Conservation (phyloP, 106 monocot genomes). For the Platanthera zijinensis region DNA sequence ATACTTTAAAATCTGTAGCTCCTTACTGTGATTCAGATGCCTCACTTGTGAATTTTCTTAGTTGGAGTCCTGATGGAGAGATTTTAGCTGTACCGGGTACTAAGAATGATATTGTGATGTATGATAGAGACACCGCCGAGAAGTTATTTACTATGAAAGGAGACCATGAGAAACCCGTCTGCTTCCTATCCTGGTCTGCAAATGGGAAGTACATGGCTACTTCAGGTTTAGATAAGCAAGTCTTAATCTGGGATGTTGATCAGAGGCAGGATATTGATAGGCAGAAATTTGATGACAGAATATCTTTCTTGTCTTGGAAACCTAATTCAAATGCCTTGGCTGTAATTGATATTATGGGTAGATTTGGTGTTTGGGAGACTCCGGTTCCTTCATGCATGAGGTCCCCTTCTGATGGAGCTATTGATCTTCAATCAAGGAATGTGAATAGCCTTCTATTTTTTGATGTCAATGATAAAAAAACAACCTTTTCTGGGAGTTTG, state of each 20-base stretch:
- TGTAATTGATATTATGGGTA: slow-evolving; percentile 75
- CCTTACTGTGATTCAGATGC: slow-evolving; percentile 57
- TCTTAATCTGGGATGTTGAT: slow-evolving; percentile 93
- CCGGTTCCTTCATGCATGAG: slow-evolving; percentile 77
- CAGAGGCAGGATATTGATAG: slow-evolving; percentile 87
- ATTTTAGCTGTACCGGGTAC: slow-evolving; percentile 79
- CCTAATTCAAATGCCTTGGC: slow-evolving; percentile 76
- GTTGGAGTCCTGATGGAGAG: slow-evolving; percentile 97
- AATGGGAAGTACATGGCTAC: slow-evolving; percentile 94
- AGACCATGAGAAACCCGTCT: slow-evolving; percentile 68
- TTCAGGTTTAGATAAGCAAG: slow-evolving; percentile 68
- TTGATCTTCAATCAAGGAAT: slow-evolving; percentile 23
- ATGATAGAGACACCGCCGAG: slow-evolving; percentile 86
- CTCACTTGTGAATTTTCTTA: slow-evolving; percentile 43
- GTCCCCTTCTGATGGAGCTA: slow-evolving; percentile 71
- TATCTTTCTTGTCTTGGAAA: slow-evolving; percentile 81
- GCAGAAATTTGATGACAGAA: slow-evolving; percentile 75
- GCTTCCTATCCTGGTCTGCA: slow-evolving; percentile 87
- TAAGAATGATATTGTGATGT: slow-evolving; percentile 94
- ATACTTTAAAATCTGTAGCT: slow-evolving; percentile 60
- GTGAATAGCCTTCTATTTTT: slow-evolving; percentile 41
- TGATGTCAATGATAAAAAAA: slow-evolving; percentile 45
- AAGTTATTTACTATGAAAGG: slow-evolving; percentile 83
- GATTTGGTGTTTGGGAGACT: slow-evolving; percentile 79
- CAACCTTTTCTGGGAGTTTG: slow-evolving; percentile 44